Evolutionary conservation across 495 filamentous ascomycete species (phyloP).

Genomic region (Xylaria scruposa): DNA sequence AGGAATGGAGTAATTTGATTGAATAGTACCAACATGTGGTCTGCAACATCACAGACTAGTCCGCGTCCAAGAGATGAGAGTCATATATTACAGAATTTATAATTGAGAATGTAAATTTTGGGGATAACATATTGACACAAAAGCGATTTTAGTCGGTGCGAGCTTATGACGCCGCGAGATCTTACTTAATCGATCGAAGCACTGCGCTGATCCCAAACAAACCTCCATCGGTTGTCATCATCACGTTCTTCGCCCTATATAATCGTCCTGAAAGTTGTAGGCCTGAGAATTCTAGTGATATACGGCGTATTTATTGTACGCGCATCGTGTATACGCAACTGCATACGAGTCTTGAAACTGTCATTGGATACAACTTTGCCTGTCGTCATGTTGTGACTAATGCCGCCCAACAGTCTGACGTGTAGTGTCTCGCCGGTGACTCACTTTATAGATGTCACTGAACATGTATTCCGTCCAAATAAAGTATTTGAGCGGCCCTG

Average conservation of each 20-base stretch:
- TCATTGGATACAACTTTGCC: not conserved
- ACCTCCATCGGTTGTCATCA: not conserved
- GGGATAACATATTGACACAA: not conserved
- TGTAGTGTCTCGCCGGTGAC: slow-evolving; percentile 12
- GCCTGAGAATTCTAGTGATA: not conserved
- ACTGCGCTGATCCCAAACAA: not conserved
- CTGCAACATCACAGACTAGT: too few relatives aligned
- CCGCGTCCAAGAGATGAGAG: not conserved
- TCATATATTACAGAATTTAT: not conserved
- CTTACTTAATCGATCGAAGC: not conserved
- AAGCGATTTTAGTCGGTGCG: not conserved
- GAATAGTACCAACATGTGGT: too few relatives aligned
- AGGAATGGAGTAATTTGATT: too few relatives aligned
- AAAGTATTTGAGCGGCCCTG: not conserved
- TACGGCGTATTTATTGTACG: not conserved
- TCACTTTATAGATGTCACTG: not conserved
- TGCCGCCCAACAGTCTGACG: slow-evolving; percentile 8
- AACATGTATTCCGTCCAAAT: not conserved
- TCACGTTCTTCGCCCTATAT: not conserved
- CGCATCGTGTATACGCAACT: not conserved
- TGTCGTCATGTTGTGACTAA: not conserved
- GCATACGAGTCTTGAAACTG: not conserved
- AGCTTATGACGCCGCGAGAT: not conserved
- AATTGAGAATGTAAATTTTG: not conserved
- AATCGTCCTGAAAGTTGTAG: not conserved